phyloP scores from a whole-genome alignment of 257 asterid genomes.

The Solanum pimpinellifolium region DNA sequence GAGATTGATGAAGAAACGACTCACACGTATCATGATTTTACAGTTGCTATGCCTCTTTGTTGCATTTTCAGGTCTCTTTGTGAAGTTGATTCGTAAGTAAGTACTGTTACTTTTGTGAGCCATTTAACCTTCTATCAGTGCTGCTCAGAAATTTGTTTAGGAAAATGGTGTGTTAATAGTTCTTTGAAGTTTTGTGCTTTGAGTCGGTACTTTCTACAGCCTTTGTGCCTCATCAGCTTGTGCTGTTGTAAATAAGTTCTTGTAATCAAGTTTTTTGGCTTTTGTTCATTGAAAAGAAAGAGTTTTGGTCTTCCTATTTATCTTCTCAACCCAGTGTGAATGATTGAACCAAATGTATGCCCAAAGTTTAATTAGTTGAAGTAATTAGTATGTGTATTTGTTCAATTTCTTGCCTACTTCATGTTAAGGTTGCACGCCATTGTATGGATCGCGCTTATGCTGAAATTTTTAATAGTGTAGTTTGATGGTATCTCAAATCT shows the following conservation, averaged over 20 bases:
- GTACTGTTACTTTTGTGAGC: background rate
- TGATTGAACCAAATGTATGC: background rate
- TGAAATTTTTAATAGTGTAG: background rate
- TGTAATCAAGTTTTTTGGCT: background rate
- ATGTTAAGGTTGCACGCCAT: background rate
- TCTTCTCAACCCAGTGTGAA: background rate
- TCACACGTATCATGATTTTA: background rate
- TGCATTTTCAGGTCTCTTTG: background rate
- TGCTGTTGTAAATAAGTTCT: background rate
- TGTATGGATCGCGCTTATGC: background rate
- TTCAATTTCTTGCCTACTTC: background rate
- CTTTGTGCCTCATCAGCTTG: background rate
- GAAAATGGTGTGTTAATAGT: background rate
- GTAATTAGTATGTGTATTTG: background rate
- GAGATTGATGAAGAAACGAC: slow-evolving; percentile 7
- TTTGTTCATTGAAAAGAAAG: background rate
- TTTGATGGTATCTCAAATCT: background rate
- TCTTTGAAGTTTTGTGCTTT: background rate
- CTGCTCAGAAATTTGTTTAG: background rate
- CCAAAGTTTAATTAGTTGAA: background rate
- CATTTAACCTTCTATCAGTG: background rate
- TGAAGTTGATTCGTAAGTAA: slow-evolving; percentile 1
- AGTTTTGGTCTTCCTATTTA: background rate
- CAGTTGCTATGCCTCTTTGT: background rate
- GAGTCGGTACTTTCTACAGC: background rate